Base-by-base conservation (phyloP, 2,329 filamentous ascomycete species). In the Diaporthe velutina region DNA sequence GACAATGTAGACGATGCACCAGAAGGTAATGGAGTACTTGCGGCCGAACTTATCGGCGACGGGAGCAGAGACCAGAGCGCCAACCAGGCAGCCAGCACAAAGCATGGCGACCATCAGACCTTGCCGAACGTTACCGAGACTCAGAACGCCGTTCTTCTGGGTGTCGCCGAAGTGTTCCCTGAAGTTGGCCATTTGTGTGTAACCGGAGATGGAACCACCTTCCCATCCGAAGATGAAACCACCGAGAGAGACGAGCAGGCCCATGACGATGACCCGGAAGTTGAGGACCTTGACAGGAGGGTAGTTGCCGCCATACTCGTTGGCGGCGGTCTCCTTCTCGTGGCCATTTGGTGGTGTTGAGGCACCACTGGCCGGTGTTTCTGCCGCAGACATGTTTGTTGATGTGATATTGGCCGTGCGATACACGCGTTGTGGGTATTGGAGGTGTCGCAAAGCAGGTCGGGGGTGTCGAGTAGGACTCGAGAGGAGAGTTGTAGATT, bases 41-140 rank as follows among this genome's bases (percentile, higher is more conserved):
- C 91, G 87, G 60, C 91, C 91, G 80, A 88, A 86, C 83, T 86
- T 86, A 79, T 92, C 90, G 48, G 90, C 86, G 1, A 89, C 88
- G 78, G 86, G 87, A 1, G 89, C 90, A 25, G 87, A 87, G 17
- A 84, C 82, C 3, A 92, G 82, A 19, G 89, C 86, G 71, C 90
- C 90, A 68, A 91, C 40, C 73, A 76, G 64, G 52, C 75, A 76
- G 45, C 75, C 75, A 40, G 73, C 75, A 50, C 75, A 76, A 42
- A 76, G 75, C 75, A 76, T 75, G 38, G 70, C 75, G 35, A 75
- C 73, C 70, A 76, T 70, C 38, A 74, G 73, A 60, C 75, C 75
- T 42, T 74, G 73, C 9, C 75, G 75, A 33, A 76, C 70, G 33
- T 76, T 75, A 17, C 73, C 75, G 64, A 76, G 75, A 1, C 3